These are phyloP conservation scores for Haplosporangium sp. DNA, from an alignment of 371 early-diverging fungal species.

Conservation along the genomic window DNA sequence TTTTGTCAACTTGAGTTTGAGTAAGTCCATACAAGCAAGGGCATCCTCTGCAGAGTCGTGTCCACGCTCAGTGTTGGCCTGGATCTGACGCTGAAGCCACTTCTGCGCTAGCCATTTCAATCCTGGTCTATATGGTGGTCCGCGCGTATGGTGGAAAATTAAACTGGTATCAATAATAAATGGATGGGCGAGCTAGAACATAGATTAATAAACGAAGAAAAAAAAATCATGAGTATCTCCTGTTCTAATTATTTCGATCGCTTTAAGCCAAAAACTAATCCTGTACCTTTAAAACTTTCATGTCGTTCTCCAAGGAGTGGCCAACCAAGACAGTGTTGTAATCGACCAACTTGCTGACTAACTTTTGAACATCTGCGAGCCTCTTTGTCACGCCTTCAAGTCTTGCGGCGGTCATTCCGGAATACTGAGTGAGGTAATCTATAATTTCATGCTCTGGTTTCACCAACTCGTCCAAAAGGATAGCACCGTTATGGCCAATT, in stretches of 20 bases:
- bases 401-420: slow-evolving; percentile 76
- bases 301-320: slow-evolving; percentile 82
- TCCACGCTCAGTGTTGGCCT: slow-evolving; percentile 60
- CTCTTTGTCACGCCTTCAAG: slow-evolving; percentile 66
- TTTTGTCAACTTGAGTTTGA: slow-evolving; percentile 67
- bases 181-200: slow-evolving; percentile 66
- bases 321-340: slow-evolving; percentile 78
- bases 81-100: slow-evolving; percentile 72
- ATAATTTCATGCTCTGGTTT: slow-evolving; percentile 73
- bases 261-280: neutral
- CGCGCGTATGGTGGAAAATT: slow-evolving; percentile 70
- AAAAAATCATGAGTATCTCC: neutral
- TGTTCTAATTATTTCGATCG: neutral
- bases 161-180: slow-evolving; percentile 80
- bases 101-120: slow-evolving; percentile 69
- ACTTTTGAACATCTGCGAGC: slow-evolving; percentile 69
- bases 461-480: slow-evolving; percentile 79
- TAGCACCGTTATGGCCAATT: slow-evolving; percentile 63
- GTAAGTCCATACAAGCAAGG: slow-evolving; percentile 75
- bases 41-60: slow-evolving; percentile 89
- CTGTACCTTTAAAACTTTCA: slow-evolving; percentile 67
- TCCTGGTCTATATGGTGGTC: slow-evolving; percentile 69
- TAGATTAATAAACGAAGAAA: neutral
- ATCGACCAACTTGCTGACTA: slow-evolving; percentile 64
- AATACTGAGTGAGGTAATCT: slow-evolving; percentile 76